These are phyloP conservation scores for Fusarium newnesense DNA, from an alignment of 2,329 filamentous ascomycete species.

Conservation along the genomic window DNA sequence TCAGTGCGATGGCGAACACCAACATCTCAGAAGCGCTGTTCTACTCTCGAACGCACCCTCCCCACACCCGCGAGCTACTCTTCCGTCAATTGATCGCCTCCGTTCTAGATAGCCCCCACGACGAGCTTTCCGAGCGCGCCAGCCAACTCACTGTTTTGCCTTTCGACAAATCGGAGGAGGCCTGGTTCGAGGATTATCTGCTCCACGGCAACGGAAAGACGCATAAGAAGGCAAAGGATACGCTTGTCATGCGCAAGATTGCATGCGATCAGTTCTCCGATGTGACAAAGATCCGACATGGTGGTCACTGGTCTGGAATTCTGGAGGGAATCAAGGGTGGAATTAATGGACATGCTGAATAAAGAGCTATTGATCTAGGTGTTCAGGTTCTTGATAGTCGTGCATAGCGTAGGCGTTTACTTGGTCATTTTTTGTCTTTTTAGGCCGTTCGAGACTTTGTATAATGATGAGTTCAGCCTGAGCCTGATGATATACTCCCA, in stretches of 20 bases:
- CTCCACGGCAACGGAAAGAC: slow-evolving; percentile 71
- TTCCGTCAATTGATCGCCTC: slow-evolving; percentile 73
- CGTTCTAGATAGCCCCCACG: slow-evolving; percentile 59
- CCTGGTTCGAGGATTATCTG: slow-evolving; percentile 78
- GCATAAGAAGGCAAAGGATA: slow-evolving; percentile 75
- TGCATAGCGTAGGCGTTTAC: slow-evolving; percentile 44
- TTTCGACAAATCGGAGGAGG: slow-evolving; percentile 75
- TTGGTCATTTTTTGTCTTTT: background rate
- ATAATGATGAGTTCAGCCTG: background rate
- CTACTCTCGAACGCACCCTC: slow-evolving; percentile 74
- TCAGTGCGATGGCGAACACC: slow-evolving; percentile 73
- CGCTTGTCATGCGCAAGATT: slow-evolving; percentile 77
- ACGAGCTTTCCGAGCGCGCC: slow-evolving; percentile 63
- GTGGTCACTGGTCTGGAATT: slow-evolving; percentile 60
- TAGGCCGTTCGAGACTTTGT: background rate
- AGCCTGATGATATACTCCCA: background rate
- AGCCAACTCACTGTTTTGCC: slow-evolving; percentile 79
- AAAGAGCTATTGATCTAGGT: background rate
- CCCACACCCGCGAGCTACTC: slow-evolving; percentile 69
- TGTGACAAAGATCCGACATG: slow-evolving; percentile 55
- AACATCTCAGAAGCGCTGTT: slow-evolving; percentile 79
- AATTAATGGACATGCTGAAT: slow-evolving; percentile 48
- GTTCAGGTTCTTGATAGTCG: background rate
- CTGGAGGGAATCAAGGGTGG: slow-evolving; percentile 63
- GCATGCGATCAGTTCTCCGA: slow-evolving; percentile 70